Evolutionary conservation across 2,329 filamentous ascomycete species (phyloP).

Genomic region (Aureobasidium namibiae): DNA sequence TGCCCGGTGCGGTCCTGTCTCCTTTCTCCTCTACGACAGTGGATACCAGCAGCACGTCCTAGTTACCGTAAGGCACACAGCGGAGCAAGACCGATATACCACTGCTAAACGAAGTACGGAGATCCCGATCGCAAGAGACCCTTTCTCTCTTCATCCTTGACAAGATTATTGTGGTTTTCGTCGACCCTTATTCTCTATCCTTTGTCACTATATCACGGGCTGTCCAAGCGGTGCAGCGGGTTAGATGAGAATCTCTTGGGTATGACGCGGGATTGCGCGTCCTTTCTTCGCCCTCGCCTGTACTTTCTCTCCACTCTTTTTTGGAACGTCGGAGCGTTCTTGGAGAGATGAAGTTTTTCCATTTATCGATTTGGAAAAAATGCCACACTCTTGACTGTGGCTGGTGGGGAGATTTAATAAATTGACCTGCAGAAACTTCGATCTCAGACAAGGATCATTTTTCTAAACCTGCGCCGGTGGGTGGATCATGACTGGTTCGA

Average conservation of each 20-base stretch:
- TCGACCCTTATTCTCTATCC: not conserved
- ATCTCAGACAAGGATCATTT: not conserved
- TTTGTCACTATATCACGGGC: not conserved
- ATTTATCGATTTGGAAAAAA: not conserved
- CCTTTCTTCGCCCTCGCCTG: not conserved
- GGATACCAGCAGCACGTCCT: not conserved
- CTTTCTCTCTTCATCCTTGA: not conserved
- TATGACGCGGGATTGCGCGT: conserved; percentile 3
- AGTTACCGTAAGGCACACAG: not conserved
- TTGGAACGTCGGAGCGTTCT: not conserved
- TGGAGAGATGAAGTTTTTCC: not conserved
- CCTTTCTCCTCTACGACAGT: not conserved
- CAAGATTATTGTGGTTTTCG: not conserved
- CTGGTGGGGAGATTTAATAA: not conserved
- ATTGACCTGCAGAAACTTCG: not conserved
- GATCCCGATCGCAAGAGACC: not conserved
- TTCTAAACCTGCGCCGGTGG: not conserved
- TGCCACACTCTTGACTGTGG: not conserved
- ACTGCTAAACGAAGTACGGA: not conserved
- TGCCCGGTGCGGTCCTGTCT: not conserved
- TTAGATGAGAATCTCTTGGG: not conserved
- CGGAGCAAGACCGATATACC: not conserved
- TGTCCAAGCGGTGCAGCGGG: not conserved
- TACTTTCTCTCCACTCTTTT: not conserved
- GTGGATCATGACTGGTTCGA: not conserved